Evolutionary conservation across 805 yeast genomes (phyloP).

Genomic region (Schwanniomyces polymorphus): DNA sequence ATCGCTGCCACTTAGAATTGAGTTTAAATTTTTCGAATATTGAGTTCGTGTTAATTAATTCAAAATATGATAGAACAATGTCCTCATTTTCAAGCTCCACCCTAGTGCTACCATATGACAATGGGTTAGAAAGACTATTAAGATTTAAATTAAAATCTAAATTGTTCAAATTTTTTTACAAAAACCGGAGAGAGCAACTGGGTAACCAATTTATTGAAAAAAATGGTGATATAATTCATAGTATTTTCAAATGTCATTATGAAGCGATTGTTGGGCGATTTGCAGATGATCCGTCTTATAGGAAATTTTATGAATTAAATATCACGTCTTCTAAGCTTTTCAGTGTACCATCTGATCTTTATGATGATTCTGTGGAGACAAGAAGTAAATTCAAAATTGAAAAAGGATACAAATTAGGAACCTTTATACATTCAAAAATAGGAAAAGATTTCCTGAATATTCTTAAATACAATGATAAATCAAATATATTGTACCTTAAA

Average conservation of each 20-base stretch:
- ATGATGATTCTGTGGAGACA: not conserved
- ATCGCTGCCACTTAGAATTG: constrained; percentile 11
- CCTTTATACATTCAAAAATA: constrained; percentile 4
- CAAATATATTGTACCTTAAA: constrained; percentile 3
- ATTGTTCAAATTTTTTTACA: constrained; percentile 10
- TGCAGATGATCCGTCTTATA: constrained; percentile 4
- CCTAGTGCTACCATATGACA: constrained; percentile 11
- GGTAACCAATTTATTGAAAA: constrained; percentile 1
- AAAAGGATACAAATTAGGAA: constrained; percentile 5
- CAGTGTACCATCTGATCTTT: not conserved
- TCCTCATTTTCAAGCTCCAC: constrained; percentile 8
- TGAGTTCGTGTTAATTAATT: constrained; percentile 11
- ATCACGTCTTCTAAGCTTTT: constrained; percentile 7
- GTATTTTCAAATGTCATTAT: constrained; percentile 6
- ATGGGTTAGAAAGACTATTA: constrained; percentile 15
- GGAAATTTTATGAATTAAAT: constrained; percentile 5
- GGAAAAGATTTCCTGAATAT: constrained; percentile 7
- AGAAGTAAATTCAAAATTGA: constrained; percentile 3
- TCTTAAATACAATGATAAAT: constrained; percentile 8
- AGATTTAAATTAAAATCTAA: constrained; percentile 12
- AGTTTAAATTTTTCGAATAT: constrained; percentile 12
- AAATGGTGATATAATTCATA: constrained; percentile 7
- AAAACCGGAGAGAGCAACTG: not conserved
- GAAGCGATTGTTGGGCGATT: constrained; percentile 7
- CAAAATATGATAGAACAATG: constrained; percentile 12